Base-by-base conservation (phyloP, 352 stramenopile species). In the Phytophthora melonis region DNA sequence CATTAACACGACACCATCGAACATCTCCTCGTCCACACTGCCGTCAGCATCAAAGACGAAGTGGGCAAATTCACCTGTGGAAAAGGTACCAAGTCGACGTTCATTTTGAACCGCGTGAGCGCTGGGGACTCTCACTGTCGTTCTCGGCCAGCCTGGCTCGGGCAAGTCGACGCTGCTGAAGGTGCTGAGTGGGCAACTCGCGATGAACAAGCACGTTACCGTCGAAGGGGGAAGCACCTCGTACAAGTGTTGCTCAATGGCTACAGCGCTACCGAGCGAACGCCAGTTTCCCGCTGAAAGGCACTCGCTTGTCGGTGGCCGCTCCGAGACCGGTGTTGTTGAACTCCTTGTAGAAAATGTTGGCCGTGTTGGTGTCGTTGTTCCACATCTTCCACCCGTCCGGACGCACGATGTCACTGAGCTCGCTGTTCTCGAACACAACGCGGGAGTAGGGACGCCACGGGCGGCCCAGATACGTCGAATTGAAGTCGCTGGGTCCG, bases 151-250 rank as follows among this genome's bases (percentile, higher is more conserved):
- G 11, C 59, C 66, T 45, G 58, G 41, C 25, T 73, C 66, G 1
- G 66, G 66, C 21, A 86, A 82, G 21, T 75, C 74, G 9, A 71
- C 74, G 34, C 57, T 85, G 9, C 45, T 87, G 67, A 86, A 83
- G 49, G 55, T 78, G 34, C 63, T 83, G 11, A 77, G 61, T 30
- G 79, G 76, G 3, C 76, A 75, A 52, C 71, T 86, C 27, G 71
- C 74, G 3, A 64, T 79, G 52, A 36, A 39, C 7, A 85, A 82
- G 27, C 79, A 72, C 55, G 62, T 82, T 21, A 54, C 30, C 2
- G 13, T 86, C n/a, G 59, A 62, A 39, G 78, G 78, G 2, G 23
- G 23, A 3, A 45, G 63, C 3, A 63, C 83, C 32, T 72, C 36
- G 5, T 86, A 77, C 62, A 86, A 82, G n/a, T n/a, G n/a, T n/a